Conservation (phyloP, 148 eudicot species). For the Nepenthes gracilis region DNA sequence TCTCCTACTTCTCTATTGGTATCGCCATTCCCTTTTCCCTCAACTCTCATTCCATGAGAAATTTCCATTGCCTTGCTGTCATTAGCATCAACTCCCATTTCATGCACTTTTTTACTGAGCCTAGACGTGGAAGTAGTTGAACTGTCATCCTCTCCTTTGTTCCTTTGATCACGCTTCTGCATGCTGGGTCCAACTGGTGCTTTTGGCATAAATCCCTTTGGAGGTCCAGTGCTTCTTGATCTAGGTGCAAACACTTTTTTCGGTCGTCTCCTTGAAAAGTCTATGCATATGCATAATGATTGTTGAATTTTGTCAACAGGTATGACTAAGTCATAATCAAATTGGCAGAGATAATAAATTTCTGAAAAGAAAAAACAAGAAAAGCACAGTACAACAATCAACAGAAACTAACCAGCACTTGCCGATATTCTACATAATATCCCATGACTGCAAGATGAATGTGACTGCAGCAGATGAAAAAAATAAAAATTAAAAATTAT, state of each 20-base stretch:
- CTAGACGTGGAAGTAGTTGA: constrained; percentile 15
- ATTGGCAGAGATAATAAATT: background rate
- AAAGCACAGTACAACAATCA: background rate
- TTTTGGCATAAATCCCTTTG: constrained; percentile 64
- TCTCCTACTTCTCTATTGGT: constrained; percentile 19
- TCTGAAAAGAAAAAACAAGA: background rate
- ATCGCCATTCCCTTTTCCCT: constrained; percentile 24
- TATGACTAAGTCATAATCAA: background rate
- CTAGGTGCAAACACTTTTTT: constrained; percentile 39
- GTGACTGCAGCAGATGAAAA: background rate
- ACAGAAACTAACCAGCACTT: background rate
- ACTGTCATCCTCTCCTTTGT: constrained; percentile 24
- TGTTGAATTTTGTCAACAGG: background rate
- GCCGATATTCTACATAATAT: background rate
- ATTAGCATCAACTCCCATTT: constrained; percentile 17
- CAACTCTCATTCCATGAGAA: constrained; percentile 14
- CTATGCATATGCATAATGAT: constrained; percentile 20
- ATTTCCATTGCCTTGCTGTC: constrained; percentile 11
- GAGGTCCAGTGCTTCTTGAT: constrained; percentile 30
- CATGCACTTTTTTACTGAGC: constrained; percentile 20
- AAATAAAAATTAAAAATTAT: no score
- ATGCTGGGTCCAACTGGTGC: constrained; percentile 31
- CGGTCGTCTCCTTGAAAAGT: constrained; percentile 49
- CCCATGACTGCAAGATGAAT: background rate
- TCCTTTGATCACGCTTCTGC: constrained; percentile 31